Base-by-base conservation (phyloP, 306 rosid genomes). In the Casuarina cunninghamiana region DNA sequence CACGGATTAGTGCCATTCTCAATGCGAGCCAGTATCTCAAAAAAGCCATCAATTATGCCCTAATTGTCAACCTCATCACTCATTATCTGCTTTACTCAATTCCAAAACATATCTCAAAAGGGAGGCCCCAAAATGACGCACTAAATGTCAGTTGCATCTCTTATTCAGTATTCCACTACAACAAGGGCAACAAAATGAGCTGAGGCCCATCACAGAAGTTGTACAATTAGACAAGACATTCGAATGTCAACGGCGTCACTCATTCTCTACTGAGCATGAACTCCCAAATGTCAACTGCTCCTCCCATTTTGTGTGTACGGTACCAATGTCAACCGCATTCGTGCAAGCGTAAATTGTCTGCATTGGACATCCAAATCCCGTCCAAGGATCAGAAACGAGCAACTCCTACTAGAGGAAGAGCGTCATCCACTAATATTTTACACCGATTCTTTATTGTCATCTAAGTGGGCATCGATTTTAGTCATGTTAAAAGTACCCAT, bases 381-480 rank as follows among this genome's bases (percentile, higher is more conserved):
- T 58, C 39, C 4, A 11, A 55, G 8, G 35, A 6, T 55, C 19
- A 55, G 19, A 55, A 9, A 55, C 26, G 37, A 9, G 62, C 37
- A 19, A 7, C 2, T 9, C 35, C 35, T 15, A 39, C 46, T 16
- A 11, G 16, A 62, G 37, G 44, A 62, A 62, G 69, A 62, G 37
- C 37, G 69, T 38, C 43, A 62, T 37, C 69, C 69, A 62, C 69
- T 37, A 66, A 66, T 17, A 26, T 66, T 66, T 42, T 7, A 11
- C 49, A 41, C 42, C 4, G 41, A 39, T 66, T 42, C 35, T 42
- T 7, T 66, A 5, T 41, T 3, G 32, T 66, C 32, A 41, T 41
- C 48, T 65, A 48, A 41, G 50, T 66, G 71, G 50, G 67, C 7
- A 65, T 16, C 71, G 48, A 65, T 65, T 65, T 65, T 15, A 26